Evolutionary conservation across 2,329 filamentous ascomycete genomes (phyloP), one percentile per base, ranked within the genome.

Genomic region (Fusarium camptoceras): DNA sequence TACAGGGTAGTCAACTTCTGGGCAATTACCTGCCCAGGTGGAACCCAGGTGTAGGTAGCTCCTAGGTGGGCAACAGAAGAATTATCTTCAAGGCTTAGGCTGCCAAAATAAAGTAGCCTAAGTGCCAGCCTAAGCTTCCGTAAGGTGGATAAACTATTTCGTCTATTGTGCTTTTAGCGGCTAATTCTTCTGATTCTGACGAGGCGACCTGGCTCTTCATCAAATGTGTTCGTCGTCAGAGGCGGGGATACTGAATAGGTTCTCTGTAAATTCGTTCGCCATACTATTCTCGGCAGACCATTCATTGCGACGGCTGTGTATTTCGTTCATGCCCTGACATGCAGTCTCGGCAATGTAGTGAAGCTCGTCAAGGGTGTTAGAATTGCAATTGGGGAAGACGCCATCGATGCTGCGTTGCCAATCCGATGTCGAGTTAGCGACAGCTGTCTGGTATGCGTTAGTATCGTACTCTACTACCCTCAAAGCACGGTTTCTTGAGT

Each of bases 371-470:
- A 84, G 78, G 10, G 82, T 83, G 27, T 77, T 80, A 20, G 77
- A 76, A 61, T 83, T 84, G 69, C 78, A 79, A 70, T 84, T 84
- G 27, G 78, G 76, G 60, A 84, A 85, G 8, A 80, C 70, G 34
- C 81, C 81, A 65, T 85, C 83, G 59, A 85, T 80, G 57, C 80
- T 80, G 56, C 77, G 78, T 67, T 80, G 79, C 80, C 81, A 83
- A 55, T 77, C 69, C 16, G 82, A 83, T 3, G 82, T 83, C 6
- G 79, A 75, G 60, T 82, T 83, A 15, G 68, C 73, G n/a, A 81
- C 76, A n/a, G 76, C 75, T 43, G 73, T 74, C 68, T 80, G 78
- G 66, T 81, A 76, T 34, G 80, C 78, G 59, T 79, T 79, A 27
- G 76, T 72, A 51, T 80, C 76, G 73, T 81, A 79, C 44, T 82